Base-by-base conservation (phyloP, 2,329 filamentous ascomycete species). In the Mycogone perniciosa region DNA sequence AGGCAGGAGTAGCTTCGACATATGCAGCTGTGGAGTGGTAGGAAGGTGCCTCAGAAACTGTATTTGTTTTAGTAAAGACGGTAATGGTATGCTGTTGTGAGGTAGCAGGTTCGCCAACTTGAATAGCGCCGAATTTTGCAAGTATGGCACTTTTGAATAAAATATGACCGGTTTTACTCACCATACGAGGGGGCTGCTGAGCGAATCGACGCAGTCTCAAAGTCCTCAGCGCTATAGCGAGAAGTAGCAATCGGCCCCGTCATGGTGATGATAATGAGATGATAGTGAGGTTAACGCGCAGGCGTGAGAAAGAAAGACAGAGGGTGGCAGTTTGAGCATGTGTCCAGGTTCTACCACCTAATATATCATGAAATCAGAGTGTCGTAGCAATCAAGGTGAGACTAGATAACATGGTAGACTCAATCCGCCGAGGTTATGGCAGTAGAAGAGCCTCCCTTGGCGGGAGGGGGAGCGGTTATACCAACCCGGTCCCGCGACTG, bases 151-250 rank as follows among this genome's bases (percentile, higher is more conserved):
- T 20, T 20, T 20, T 20, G 20, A 20, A 20, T 20, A 20, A 20
- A 20, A 20, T 20, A 20, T 20, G 20, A 20, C 20, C 20, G 20
- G 30, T 4, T 44, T 5, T 35, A 70, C 77, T 74, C 59, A 82
- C 79, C 72, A 64, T 86, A 86, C 7, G 84, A 86, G 38, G 84
- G 84, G n/a, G 83, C 82, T 6, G 77, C 77, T 13, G 83, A 86
- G 58, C 74, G 80, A 54, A 87, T 78, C 7, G 84, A 87, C 6
- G 79, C 76, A 26, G 83, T 85, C 59, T 87, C 84, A 52, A 84
- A 81, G 63, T 86, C 83, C 53, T 81, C 77, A 5, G 68, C 59
- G 57, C 63, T 66, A 51, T 70, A 71, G 42, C 67, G 66, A 50
- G 67, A 60, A 26, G 63, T 59, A 46, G 59, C 57, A 47, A 64